Percentiles rank a stretch among this genome's conserved stretches.
Evolutionary conservation across 208 protist species (phyloP).

Genomic region (Crithidia bombi): DNA sequence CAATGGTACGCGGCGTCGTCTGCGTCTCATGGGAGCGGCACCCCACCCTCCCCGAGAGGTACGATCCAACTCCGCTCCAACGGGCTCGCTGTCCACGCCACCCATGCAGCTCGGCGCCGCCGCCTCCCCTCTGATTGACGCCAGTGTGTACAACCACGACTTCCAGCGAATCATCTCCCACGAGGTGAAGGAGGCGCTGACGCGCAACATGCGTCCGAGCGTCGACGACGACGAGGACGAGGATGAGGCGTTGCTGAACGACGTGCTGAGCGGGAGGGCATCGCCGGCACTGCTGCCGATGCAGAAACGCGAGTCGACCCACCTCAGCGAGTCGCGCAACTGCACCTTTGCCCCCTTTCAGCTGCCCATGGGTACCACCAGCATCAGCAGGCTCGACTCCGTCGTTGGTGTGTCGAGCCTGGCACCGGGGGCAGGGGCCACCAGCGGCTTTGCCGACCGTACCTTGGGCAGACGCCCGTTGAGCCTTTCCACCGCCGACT

Average conservation of each 20-base stretch:
- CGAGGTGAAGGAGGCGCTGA: conserved; percentile 41
- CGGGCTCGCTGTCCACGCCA: neutral
- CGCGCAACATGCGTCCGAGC: conserved; percentile 29
- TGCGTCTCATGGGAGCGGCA: neutral
- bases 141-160: conserved; percentile 44
- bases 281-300: conserved; percentile 15
- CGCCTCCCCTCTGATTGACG: neutral
- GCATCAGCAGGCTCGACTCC: conserved; percentile 18
- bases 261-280: conserved; percentile 14
- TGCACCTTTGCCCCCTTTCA: conserved; percentile 20
- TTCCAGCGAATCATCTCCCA: conserved; percentile 45
- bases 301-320: neutral
- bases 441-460: neutral
- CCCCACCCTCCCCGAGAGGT: neutral
- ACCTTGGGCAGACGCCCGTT: neutral
- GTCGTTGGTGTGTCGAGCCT: neutral
- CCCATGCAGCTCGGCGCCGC: neutral
- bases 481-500: conserved; percentile 10
- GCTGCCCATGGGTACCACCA: conserved; percentile 16
- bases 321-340: conserved; percentile 5
- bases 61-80: neutral
- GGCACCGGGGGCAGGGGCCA: neutral
- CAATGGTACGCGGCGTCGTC: conserved; percentile 1
- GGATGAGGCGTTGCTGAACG: conserved; percentile 11
- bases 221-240: conserved; percentile 44